phyloP scores from a whole-genome alignment of 2,329 filamentous ascomycete genomes.

The Grosmannia serpens region DNA sequence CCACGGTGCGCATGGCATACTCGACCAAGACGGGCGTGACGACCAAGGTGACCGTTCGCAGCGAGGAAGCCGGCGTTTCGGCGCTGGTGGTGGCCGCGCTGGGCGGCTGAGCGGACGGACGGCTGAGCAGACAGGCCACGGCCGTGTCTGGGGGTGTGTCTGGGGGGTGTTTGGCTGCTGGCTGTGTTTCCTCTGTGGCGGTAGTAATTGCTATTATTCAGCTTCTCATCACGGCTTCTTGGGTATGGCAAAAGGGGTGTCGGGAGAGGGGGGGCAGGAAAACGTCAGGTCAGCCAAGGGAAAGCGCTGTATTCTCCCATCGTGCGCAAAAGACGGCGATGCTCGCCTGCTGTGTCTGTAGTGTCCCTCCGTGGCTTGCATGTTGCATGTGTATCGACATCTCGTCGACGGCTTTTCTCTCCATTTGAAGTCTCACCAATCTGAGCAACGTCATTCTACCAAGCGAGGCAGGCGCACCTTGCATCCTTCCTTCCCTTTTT shows the following conservation, averaged over 20 bases:
- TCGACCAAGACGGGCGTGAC: conserved; percentile 88
- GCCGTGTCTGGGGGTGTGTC: not conserved
- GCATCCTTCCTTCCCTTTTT: not conserved
- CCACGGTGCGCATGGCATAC: conserved; percentile 83
- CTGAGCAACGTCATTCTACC: too few relatives aligned
- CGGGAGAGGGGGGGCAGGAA: not conserved
- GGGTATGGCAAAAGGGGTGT: not conserved
- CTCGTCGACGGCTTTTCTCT: not conserved
- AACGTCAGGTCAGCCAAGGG: not conserved
- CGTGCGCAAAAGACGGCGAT: not conserved
- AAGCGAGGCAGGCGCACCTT: not conserved
- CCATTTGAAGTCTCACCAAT: too few relatives aligned
- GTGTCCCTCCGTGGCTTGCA: too few relatives aligned
- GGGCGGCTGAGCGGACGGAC: conserved; percentile 48
- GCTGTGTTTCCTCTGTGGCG: not conserved
- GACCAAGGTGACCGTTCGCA: conserved; percentile 85
- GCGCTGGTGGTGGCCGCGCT: conserved; percentile 74
- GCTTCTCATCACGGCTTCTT: not conserved
- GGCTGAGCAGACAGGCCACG: not conserved
- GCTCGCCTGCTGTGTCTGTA: too few relatives aligned
- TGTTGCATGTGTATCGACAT: too few relatives aligned
- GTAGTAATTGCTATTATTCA: not conserved
- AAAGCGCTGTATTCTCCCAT: not conserved
- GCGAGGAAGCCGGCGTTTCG: conserved; percentile 87
- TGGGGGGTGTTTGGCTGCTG: not conserved